Conservation (phyloP, 495 filamentous ascomycete species). For the Sabuloglossum arenarium region DNA sequence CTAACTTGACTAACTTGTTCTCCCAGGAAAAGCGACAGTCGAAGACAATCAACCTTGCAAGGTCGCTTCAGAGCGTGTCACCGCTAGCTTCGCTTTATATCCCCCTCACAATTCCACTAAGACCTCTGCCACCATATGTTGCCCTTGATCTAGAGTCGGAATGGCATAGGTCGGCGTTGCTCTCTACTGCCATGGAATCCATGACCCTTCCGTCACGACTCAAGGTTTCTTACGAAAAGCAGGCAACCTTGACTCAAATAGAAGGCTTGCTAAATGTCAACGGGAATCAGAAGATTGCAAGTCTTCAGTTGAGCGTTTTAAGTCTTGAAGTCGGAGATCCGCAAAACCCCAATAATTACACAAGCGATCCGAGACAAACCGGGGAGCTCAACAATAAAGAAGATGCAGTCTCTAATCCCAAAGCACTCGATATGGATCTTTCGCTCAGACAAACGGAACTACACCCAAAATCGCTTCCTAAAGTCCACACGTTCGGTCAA, state of each 20-base stretch:
- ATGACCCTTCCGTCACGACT: conserved; percentile 59
- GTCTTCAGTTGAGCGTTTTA: conserved; percentile 35
- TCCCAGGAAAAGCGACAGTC: conserved; percentile 28
- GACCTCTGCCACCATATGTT: conserved; percentile 34
- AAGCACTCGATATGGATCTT: conserved; percentile 36
- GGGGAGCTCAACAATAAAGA: conserved; percentile 10
- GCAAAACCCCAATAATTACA: background rate
- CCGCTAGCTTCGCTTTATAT: conserved; percentile 57
- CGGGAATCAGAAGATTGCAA: conserved; percentile 62
- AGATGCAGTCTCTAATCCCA: conserved; percentile 11
- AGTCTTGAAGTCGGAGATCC: conserved; percentile 5
- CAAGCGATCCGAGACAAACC: background rate
- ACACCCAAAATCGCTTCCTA: background rate
- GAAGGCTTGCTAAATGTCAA: conserved; percentile 52
- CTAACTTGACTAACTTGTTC: conserved; percentile 1
- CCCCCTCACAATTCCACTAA: conserved; percentile 45
- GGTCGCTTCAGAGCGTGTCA: conserved; percentile 42
- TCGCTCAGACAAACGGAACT: conserved; percentile 18
- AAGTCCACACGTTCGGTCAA: conserved; percentile 41
- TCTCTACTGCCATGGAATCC: conserved; percentile 61
- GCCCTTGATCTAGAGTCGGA: conserved; percentile 39
- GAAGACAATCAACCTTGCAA: conserved; percentile 45
- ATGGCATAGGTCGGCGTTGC: conserved; percentile 68
- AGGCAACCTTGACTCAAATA: conserved; percentile 36
- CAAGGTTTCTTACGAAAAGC: conserved; percentile 25